Conservation (phyloP, 495 filamentous ascomycete species). For the Penicillium verhagenii region DNA sequence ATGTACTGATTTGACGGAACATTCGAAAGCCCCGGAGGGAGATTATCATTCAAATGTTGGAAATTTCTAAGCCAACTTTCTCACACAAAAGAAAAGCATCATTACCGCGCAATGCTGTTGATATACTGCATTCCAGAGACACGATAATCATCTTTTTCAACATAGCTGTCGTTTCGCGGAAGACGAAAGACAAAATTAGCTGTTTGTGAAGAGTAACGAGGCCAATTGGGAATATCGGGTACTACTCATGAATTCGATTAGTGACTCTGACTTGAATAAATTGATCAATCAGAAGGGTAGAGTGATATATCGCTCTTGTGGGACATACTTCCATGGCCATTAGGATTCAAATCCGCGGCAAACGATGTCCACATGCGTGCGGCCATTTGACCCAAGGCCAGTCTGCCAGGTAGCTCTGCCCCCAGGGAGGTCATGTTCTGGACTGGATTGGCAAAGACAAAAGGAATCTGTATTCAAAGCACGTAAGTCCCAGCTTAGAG, state of each 20-base stretch:
- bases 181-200: constrained; percentile 39
- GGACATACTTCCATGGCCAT: constrained; percentile 32
- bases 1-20: too few relatives aligned
- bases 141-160: constrained; percentile 33
- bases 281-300: too few relatives aligned
- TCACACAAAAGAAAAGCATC: too few relatives aligned
- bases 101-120: constrained; percentile 32
- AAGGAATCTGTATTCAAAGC: constrained; percentile 28
- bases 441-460: constrained; percentile 52
- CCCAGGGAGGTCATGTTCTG: constrained; percentile 34
- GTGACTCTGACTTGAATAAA: too few relatives aligned
- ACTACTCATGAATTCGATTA: too few relatives aligned
- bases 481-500: neutral
- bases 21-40: too few relatives aligned
- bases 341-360: constrained; percentile 49
- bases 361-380: constrained; percentile 56
- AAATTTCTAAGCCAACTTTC: too few relatives aligned
- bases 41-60: too few relatives aligned
- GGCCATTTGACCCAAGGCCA: constrained; percentile 41
- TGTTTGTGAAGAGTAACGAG: constrained; percentile 19
- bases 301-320: neutral
- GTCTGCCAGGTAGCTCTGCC: constrained; percentile 23
- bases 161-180: constrained; percentile 30
- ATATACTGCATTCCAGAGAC: constrained; percentile 30
- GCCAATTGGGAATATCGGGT: constrained; percentile 25